phyloP scores from a whole-genome alignment of 192 early-diverging fungal genomes.

The Glomus cerebriforme region DNA sequence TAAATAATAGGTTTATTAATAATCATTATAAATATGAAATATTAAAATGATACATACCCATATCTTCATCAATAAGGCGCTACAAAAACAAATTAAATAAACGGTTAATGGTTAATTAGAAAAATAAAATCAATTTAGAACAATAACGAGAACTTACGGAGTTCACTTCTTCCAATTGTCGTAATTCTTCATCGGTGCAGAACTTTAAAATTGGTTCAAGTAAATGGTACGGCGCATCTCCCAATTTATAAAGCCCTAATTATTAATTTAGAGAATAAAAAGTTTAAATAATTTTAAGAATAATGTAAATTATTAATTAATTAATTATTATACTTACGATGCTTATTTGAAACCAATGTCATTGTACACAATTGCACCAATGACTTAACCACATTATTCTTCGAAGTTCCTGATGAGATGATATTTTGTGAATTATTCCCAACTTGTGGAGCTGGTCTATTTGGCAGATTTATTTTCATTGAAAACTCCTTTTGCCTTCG shows the following conservation, averaged over 20 bases:
- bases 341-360: neutral
- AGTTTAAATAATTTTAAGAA: neutral
- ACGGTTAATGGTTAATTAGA: neutral
- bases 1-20: neutral
- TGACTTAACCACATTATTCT: neutral
- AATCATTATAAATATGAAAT: no score
- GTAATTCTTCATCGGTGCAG: neutral
- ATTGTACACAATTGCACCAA: neutral
- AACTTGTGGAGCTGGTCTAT: neutral
- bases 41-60: neutral
- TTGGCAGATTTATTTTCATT: neutral
- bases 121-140: neutral
- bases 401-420: neutral
- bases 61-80: neutral
- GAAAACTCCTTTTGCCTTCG: neutral
- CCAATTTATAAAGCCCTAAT: neutral
- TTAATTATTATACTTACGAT: neutral
- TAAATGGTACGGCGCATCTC: neutral
- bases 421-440: neutral
- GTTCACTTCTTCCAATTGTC: neutral
- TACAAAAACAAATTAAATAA: neutral
- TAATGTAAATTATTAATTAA: neutral
- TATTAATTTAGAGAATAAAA: neutral
- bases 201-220: neutral
- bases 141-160: neutral